Conservation (phyloP, 306 rosid genomes). For the Rubus idaeus region DNA sequence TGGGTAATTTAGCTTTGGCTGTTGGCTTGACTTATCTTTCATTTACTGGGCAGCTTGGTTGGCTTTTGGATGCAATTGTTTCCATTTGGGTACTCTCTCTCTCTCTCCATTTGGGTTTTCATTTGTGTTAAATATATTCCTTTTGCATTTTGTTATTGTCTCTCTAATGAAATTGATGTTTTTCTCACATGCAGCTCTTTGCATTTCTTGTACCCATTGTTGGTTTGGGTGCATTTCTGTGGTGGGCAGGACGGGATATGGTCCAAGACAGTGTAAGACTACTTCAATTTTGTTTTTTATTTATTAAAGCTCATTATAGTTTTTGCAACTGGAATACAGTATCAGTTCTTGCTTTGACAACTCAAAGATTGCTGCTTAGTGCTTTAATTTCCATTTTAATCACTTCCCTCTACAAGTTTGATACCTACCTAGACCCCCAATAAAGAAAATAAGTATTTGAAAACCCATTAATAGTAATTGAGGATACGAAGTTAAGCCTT, state of each 20-base stretch:
- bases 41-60: constrained; percentile 93
- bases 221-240: constrained; percentile 85
- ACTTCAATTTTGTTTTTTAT: constrained; percentile 16
- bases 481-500: not conserved
- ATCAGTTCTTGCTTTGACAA: not conserved
- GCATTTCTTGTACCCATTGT: constrained; percentile 81
- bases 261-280: constrained; percentile 81
- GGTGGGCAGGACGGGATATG: constrained; percentile 98
- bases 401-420: not conserved
- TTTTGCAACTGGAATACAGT: not conserved
- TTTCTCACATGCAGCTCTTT: constrained; percentile 56
- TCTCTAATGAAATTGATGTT: constrained; percentile 8
- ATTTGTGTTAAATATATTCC: not conserved
- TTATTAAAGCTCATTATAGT: not conserved
- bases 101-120: constrained; percentile 11
- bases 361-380: not conserved
- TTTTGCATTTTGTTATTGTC: constrained; percentile 2
- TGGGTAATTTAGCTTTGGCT: constrained; percentile 86
- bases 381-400: not conserved
- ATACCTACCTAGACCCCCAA: not conserved
- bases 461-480: not conserved
- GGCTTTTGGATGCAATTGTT: constrained; percentile 94
- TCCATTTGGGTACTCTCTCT: constrained; percentile 75
- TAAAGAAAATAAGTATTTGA: not conserved
- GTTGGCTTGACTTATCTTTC: constrained; percentile 90